Evolutionary conservation across 106 monocot genomes (phyloP).

Genomic region (Ottelia alismoides): DNA sequence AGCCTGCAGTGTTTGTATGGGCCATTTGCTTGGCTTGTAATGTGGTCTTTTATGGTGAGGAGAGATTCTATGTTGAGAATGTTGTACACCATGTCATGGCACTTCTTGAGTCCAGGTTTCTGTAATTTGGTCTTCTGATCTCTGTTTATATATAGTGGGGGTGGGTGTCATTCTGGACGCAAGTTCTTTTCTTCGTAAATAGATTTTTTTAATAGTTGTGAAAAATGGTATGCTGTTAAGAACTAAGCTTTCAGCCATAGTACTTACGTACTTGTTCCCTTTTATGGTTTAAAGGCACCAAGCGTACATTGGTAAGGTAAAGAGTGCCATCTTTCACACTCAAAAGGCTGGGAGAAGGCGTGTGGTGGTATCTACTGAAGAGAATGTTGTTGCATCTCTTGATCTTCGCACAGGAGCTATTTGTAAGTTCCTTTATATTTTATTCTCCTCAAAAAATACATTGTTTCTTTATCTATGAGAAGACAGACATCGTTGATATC

Average conservation of each 20-base stretch:
- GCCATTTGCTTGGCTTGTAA: no score
- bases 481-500: no score
- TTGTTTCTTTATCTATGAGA: no score
- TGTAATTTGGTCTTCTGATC: not conserved
- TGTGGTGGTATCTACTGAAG: slow-evolving; percentile 79
- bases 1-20: no score
- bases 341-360: slow-evolving; percentile 92
- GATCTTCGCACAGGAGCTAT: slow-evolving; percentile 90
- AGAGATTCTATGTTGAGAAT: no score
- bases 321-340: slow-evolving; percentile 87
- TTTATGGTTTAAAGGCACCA: slow-evolving; percentile 53
- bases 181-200: not conserved
- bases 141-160: not conserved
- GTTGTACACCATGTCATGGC: no score
- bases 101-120: no score
- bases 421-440: slow-evolving; percentile 33
- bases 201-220: not conserved
- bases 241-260: not conserved
- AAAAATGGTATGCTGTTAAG: not conserved
- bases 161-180: not conserved
- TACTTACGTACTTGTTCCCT: not conserved
- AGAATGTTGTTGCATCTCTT: slow-evolving; percentile 91
- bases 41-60: no score
- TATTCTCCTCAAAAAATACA: no score
- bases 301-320: slow-evolving; percentile 86